phyloP scores from a whole-genome alignment of 2,329 filamentous ascomycete species.

The Sporothrix brunneoviolacea region DNA sequence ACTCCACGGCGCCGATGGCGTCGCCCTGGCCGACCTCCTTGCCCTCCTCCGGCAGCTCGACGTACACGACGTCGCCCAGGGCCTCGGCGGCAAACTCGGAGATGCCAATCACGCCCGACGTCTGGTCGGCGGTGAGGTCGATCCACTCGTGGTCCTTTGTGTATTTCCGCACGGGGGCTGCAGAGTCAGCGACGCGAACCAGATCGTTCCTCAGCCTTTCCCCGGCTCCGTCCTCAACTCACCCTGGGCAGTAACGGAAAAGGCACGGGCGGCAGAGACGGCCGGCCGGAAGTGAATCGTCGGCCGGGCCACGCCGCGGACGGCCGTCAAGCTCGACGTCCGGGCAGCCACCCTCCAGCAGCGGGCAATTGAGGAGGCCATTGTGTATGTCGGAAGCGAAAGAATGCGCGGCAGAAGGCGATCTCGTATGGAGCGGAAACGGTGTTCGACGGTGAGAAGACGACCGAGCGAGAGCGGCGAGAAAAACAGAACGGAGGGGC shows the following conservation, averaged over 20 bases:
- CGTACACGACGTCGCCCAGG: constrained; percentile 93
- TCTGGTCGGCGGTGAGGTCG: constrained; percentile 75
- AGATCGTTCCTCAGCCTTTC: not conserved
- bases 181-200: constrained; percentile 5
- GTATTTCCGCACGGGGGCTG: constrained; percentile 71
- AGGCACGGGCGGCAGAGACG: constrained; percentile 36
- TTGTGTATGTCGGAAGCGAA: constrained; percentile 27
- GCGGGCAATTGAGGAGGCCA: constrained; percentile 55
- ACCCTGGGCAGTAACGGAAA: constrained; percentile 42
- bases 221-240: not conserved
- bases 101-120: constrained; percentile 76
- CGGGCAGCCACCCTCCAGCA: constrained; percentile 42
- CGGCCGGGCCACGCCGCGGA: constrained; percentile 28
- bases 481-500: too few relatives aligned
- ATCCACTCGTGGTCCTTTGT: constrained; percentile 99
- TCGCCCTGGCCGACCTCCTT: constrained; percentile 69
- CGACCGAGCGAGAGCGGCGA: too few relatives aligned
- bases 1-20: constrained; percentile 89
- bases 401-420: not conserved
- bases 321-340: constrained; percentile 38
- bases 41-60: constrained; percentile 76
- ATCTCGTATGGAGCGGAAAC: not conserved
- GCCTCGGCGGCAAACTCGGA: constrained; percentile 85
- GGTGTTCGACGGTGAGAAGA: not conserved
- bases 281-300: constrained; percentile 28